Percentiles rank a stretch among this genome's conserved stretches.
These are phyloP conservation scores for Xanthoceras sorbifolium DNA, from an alignment of 345 rosid genomes.

Conservation along the genomic window DNA sequence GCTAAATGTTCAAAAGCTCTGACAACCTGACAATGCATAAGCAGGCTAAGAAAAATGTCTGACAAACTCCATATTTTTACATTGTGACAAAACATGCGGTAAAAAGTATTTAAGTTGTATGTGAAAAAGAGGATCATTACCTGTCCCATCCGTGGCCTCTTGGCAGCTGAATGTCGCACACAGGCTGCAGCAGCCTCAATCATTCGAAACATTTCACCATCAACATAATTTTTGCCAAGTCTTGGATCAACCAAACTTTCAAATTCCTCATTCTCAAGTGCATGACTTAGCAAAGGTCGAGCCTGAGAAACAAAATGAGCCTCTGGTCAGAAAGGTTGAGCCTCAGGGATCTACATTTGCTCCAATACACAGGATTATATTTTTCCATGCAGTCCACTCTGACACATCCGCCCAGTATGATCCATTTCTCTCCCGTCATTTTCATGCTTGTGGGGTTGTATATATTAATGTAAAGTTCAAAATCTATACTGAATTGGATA, in stretches of 20 bases:
- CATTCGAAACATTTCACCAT: constrained; percentile 75
- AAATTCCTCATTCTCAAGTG: constrained; percentile 62
- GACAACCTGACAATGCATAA: constrained; percentile 62
- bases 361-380: background rate
- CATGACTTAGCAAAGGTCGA: constrained; percentile 81
- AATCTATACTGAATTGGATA: background rate
- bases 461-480: background rate
- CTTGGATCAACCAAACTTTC: constrained; percentile 70
- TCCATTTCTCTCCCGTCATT: background rate
- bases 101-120: background rate
- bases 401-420: background rate
- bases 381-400: constrained; percentile 9
- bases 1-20: constrained; percentile 78
- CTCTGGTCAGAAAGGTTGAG: constrained; percentile 10
- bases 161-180: constrained; percentile 84
- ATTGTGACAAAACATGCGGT: background rate
- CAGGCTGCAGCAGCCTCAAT: constrained; percentile 92
- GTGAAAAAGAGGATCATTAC: constrained; percentile 34
- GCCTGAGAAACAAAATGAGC: constrained; percentile 50
- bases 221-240: constrained; percentile 63
- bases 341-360: background rate
- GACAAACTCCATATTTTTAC: background rate
- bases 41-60: constrained; percentile 12
- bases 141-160: constrained; percentile 95
- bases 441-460: background rate